Evolutionary conservation across 441 rosid genomes (phyloP), one percentile per base, ranked within the genome.

Genomic region (Pelargonium myrrhifolium): DNA sequence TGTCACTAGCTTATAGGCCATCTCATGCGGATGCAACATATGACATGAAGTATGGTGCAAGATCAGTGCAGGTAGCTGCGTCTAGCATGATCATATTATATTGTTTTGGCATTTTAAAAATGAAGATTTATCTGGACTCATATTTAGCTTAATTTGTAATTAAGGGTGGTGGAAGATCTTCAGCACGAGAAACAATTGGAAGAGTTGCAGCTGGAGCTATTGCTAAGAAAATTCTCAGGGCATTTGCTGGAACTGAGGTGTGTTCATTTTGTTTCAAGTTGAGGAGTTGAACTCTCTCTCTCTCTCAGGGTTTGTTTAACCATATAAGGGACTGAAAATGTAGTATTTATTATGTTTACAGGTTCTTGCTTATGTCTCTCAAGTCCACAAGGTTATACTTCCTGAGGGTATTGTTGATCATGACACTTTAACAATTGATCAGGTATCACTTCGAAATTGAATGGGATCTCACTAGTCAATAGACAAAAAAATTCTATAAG

Each of bases 11-110:
- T 43, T 94, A 91, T 73, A 83, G 97, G 78, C 99, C 99, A 70
- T 94, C 99, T 49, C 97, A 94, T 81, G 97, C 97, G 2, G 99
- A 91, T 81, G 97, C 97, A 68, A 92, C 98, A 55, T 94, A 94
- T 82, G 99, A 94, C 84, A 88, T 94, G 95, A 91, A 94, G 75
- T 94, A 94, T 70, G 99, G 97, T 75, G 87, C 88, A 73, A 91
- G 99, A 84, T 81, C 97, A 64, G 88, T 94, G 39, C 92, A 91
- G 92, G 97, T 89, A 79, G 66, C 26, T 40, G 43, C 49, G 61
- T 69, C 62, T 24, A 12, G 58, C 28, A 35, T 55, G 24, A 51
- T 70, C 35, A n/a, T 55, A 24, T 7, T 31, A 31, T 9, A 26
- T 39, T 60, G n/a, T 64, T 56, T 2, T 56, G 64, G 45, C 40